Base-by-base conservation (phyloP, 129 eudicot genomes). In the Artemisia annua region DNA sequence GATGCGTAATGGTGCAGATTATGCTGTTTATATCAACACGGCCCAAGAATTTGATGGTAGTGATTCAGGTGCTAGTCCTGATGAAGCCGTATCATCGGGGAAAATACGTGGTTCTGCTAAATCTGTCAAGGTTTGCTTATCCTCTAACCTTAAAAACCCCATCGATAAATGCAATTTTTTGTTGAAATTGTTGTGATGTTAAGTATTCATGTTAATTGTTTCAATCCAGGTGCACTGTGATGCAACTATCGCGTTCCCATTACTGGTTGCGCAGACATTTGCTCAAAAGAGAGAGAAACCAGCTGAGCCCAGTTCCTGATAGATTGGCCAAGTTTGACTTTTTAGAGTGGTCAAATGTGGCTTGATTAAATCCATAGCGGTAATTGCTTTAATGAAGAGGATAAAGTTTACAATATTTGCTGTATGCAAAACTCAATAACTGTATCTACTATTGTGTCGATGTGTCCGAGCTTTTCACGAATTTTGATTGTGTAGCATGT, bases 1-100 rank as follows among this genome's bases (percentile, higher is more conserved):
- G 98, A 94, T 90, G 98, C 92, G 98, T 19, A 94, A 90, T 71
- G 98, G 98, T 67, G 98, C 98, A 14, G 98, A 94, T 83, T 94
- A 67, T 76, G 98, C 91, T 0, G 97, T 90, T 20, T 94, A 84
- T 64, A 84, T 87, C 14, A 94, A 94, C 82, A 94, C 96, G 0
- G 98, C 97, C 18, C 96, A 90, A 67, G 98, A 94, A 73, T 94
- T 90, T 73, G 98, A 94, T 76, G 98, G 97, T 59, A 90, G 97
- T 80, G 98, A 94, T 69, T 94, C 98, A 7, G 99, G 99, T 78
- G 97, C 99, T 43, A 84, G 88, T 32, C 99, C 96, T 10, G 97
- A 94, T 80, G 99, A 94, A 91, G 99, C 94, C 49, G 89, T 94
- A 9, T 94, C 99, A 6, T 94, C 97, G 97, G 99, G 97, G n/a